phyloP scores from a whole-genome alignment of 1,139 yeast genomes.

The Candida sp. region DNA sequence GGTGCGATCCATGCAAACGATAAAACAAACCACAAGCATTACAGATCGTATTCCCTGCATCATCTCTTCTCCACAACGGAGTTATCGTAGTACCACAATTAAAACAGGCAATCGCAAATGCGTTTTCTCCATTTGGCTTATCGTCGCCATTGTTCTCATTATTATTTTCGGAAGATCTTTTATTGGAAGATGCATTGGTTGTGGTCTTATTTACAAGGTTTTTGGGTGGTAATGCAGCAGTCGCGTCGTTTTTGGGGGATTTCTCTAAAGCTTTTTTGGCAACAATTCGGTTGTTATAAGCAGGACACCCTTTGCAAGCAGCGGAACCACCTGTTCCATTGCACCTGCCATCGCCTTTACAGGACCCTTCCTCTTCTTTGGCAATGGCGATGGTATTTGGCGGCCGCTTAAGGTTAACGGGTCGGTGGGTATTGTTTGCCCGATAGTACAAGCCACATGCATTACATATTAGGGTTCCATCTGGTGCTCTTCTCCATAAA shows the following conservation, averaged over 20 bases:
- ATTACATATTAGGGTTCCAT: slow-evolving; percentile 67
- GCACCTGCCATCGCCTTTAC: slow-evolving; percentile 85
- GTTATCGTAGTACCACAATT: slow-evolving; percentile 88
- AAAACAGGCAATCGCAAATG: slow-evolving; percentile 73
- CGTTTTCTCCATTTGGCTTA: slow-evolving; percentile 26
- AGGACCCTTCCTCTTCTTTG: slow-evolving; percentile 57
- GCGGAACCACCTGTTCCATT: slow-evolving; percentile 87
- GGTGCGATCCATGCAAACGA: slow-evolving; percentile 74
- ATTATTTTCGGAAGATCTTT: not conserved
- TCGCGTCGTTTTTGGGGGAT: slow-evolving; percentile 5
- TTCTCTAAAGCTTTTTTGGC: slow-evolving; percentile 21
- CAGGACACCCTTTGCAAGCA: slow-evolving; percentile 86
- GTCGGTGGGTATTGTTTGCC: slow-evolving; percentile 57
- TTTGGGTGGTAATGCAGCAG: not conserved
- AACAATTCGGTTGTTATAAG: slow-evolving; percentile 71
- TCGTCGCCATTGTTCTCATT: not conserved
- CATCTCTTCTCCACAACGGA: slow-evolving; percentile 88
- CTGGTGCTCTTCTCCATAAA: slow-evolving; percentile 71
- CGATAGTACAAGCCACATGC: slow-evolving; percentile 71
- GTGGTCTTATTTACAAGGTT: not conserved
- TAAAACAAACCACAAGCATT: slow-evolving; percentile 89
- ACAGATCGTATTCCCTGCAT: slow-evolving; percentile 80
- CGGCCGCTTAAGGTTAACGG: slow-evolving; percentile 68
- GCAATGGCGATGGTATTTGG: slow-evolving; percentile 58
- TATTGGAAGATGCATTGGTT: not conserved